phyloP scores from a whole-genome alignment of 768 basidiomycete species.

The Suillus spraguei region DNA sequence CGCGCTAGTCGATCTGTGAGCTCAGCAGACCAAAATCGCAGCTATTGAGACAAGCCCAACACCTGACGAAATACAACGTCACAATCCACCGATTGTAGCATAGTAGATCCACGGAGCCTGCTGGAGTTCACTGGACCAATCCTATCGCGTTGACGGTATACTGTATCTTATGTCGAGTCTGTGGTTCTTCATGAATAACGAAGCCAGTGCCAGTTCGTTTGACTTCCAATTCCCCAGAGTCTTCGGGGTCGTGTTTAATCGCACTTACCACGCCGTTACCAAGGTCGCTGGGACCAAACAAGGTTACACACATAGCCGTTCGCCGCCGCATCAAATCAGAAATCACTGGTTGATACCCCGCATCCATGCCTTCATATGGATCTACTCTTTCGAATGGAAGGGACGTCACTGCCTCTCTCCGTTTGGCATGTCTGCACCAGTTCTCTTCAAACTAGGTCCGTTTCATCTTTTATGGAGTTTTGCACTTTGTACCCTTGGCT shows the following conservation, averaged over 20 bases:
- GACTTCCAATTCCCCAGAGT: slow-evolving; percentile 9
- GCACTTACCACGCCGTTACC: neutral
- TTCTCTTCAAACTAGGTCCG: neutral
- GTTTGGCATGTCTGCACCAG: neutral
- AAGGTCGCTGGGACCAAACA: too few species aligned
- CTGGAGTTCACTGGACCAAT: slow-evolving; percentile 3
- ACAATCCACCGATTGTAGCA: neutral
- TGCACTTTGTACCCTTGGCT: too few species aligned
- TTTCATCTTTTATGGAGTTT: neutral
- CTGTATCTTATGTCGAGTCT: neutral
- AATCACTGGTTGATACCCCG: neutral
- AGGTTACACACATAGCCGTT: neutral
- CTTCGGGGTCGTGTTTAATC: slow-evolving; percentile 2
- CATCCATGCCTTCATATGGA: neutral
- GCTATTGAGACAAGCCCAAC: neutral
- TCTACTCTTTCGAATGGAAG: slow-evolving; percentile 4
- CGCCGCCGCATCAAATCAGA: neutral
- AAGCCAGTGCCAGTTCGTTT: neutral
- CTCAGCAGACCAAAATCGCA: neutral
- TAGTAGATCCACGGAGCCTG: neutral
- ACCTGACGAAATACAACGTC: neutral
- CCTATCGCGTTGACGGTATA: neutral
- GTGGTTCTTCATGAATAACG: neutral
- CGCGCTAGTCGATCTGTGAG: neutral
- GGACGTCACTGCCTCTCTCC: neutral